phyloP scores from a whole-genome alignment of 1,284 basidiomycete genomes.

The Cutaneotrichosporon cutaneum region DNA sequence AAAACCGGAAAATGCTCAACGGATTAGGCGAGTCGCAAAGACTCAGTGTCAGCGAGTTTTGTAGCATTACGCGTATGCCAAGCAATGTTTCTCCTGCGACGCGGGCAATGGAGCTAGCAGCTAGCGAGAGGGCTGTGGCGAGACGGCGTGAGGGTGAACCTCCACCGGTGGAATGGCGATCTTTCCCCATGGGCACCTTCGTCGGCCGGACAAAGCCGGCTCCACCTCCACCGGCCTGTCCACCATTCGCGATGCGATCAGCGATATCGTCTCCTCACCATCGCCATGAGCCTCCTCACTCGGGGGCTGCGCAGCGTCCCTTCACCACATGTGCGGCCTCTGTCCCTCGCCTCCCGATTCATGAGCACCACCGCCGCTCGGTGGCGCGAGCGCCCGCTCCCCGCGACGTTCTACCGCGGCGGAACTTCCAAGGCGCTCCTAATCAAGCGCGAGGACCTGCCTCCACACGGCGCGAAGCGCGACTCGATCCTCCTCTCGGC shows the following conservation, averaged over 20 bases:
- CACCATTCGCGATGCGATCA: neutral
- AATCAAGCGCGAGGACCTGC: conserved; percentile 60
- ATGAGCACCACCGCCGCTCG: neutral
- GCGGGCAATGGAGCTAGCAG: neutral
- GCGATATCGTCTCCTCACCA: neutral
- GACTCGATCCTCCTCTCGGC: conserved; percentile 65
- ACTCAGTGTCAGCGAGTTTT: neutral
- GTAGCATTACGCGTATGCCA: conserved; percentile 4
- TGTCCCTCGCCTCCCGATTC: neutral
- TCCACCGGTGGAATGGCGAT: neutral
- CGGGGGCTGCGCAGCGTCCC: neutral
- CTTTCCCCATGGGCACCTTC: neutral
- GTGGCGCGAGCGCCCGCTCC: conserved; percentile 9
- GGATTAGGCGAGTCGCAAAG: neutral
- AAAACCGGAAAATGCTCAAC: neutral
- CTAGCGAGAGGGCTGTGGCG: too few relatives aligned
- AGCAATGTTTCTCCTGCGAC: neutral
- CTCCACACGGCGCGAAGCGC: conserved; percentile 59
- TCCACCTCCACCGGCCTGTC: neutral
- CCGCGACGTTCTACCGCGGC: conserved; percentile 55
- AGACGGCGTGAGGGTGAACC: neutral
- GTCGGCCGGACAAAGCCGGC: conserved; percentile 2
- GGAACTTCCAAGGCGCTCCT: conserved; percentile 79
- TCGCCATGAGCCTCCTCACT: neutral
- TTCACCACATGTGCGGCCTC: neutral